Evolutionary conservation across 2,329 filamentous ascomycete genomes (phyloP).

Genomic region (Orbilia oligospora): DNA sequence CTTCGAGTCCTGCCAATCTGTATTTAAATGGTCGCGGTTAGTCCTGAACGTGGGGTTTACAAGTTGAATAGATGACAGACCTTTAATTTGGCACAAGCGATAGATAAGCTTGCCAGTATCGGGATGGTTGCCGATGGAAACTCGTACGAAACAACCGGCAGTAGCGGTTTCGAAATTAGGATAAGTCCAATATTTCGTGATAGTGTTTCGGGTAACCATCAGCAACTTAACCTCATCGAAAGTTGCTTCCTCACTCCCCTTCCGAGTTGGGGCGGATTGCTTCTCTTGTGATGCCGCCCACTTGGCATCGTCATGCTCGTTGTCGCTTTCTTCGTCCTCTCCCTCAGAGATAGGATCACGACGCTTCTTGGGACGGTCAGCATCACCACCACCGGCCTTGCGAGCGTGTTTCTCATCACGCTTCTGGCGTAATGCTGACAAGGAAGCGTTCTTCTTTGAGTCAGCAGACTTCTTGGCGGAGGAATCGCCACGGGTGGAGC

Average conservation of each 20-base stretch:
- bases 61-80: conserved; percentile 68
- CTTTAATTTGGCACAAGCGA: conserved; percentile 88
- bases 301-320: conserved; percentile 60
- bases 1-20: conserved; percentile 53
- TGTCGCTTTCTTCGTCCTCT: conserved; percentile 60
- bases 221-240: conserved; percentile 68
- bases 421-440: conserved; percentile 63
- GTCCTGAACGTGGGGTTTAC: conserved; percentile 46
- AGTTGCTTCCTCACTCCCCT: conserved; percentile 59
- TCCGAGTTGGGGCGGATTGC: conserved; percentile 50
- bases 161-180: conserved; percentile 88
- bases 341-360: conserved; percentile 61
- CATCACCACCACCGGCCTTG: conserved; percentile 61
- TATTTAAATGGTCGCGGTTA: conserved; percentile 1
- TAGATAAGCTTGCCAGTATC: conserved; percentile 81
- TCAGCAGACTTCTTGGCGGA: conserved; percentile 63
- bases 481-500: conserved; percentile 61
- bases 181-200: conserved; percentile 92
- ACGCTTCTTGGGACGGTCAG: conserved; percentile 60
- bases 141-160: conserved; percentile 81
- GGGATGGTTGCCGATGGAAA: conserved; percentile 84
- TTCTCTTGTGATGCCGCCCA: conserved; percentile 46
- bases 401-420: conserved; percentile 62
- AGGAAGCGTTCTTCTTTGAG: conserved; percentile 63
- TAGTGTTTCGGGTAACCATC: conserved; percentile 85